Evolutionary conservation across 1,284 basidiomycete species (phyloP).

Genomic region (Mrakiaceae sp.): DNA sequence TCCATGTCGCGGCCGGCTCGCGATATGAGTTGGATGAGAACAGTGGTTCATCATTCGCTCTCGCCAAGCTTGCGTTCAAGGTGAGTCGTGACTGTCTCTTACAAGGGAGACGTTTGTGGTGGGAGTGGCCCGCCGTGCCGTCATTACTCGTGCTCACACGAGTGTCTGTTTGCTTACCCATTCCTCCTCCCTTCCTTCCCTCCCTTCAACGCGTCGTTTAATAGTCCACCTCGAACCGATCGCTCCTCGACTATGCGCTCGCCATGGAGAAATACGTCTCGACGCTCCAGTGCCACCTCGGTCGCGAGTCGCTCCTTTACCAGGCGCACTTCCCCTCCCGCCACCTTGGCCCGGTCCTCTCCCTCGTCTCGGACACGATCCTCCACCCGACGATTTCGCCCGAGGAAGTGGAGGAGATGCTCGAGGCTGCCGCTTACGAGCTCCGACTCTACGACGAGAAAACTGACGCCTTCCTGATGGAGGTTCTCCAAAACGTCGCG

Average conservation of each 20-base stretch:
- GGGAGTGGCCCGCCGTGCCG: not conserved
- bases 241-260: slow-evolving; percentile 9
- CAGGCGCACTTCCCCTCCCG: slow-evolving; percentile 90
- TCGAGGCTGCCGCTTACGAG: slow-evolving; percentile 82
- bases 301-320: slow-evolving; percentile 94
- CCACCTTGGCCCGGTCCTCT: slow-evolving; percentile 67
- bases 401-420: slow-evolving; percentile 59
- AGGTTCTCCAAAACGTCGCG: slow-evolving; percentile 35
- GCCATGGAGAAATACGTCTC: slow-evolving; percentile 43
- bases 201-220: not conserved
- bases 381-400: slow-evolving; percentile 62
- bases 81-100: slow-evolving; percentile 39
- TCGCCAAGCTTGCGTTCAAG: slow-evolving; percentile 96
- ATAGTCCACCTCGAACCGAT: slow-evolving; percentile 11
- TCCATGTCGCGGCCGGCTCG: slow-evolving; percentile 88
- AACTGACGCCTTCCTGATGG: slow-evolving; percentile 38
- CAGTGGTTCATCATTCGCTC: slow-evolving; percentile 77
- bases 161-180: not conserved
- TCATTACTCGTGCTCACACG: not conserved
- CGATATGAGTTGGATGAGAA: slow-evolving; percentile 73
- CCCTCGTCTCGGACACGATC: slow-evolving; percentile 84
- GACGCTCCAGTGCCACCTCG: slow-evolving; percentile 83
- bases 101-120: not conserved
- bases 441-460: slow-evolving; percentile 40
- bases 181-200: not conserved